These are phyloP conservation scores for Claviceps capensis DNA, from an alignment of 2,329 filamentous ascomycete genomes.

Conservation along the genomic window DNA sequence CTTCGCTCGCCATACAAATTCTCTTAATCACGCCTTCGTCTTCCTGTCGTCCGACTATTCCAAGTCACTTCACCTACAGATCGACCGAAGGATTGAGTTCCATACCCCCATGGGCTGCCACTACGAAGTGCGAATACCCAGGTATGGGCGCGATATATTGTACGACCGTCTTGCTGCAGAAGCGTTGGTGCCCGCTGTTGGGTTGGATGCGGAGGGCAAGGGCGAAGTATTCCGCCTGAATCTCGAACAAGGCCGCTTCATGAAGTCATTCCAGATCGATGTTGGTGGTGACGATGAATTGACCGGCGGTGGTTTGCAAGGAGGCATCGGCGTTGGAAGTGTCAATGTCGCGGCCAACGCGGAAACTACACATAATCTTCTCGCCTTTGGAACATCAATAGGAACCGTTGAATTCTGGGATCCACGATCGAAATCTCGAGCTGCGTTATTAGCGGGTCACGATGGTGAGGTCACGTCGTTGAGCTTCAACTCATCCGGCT, in stretches of 20 bases:
- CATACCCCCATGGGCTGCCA: constrained; percentile 82
- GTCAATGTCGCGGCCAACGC: constrained; percentile 83
- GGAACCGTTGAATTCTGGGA: constrained; percentile 99
- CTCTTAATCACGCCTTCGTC: constrained; percentile 81
- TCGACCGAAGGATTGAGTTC: constrained; percentile 82
- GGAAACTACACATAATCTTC: constrained; percentile 75
- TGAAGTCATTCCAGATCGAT: constrained; percentile 86
- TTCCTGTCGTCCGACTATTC: constrained; percentile 83
- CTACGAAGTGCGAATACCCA: constrained; percentile 76
- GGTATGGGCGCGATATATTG: constrained; percentile 80
- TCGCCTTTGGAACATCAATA: constrained; percentile 85
- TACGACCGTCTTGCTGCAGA: constrained; percentile 77
- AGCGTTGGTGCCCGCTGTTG: constrained; percentile 74
- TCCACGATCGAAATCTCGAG: constrained; percentile 65
- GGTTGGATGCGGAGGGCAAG: constrained; percentile 69
- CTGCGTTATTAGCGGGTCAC: constrained; percentile 59
- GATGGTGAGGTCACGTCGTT: constrained; percentile 72
- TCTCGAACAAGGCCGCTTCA: constrained; percentile 80
- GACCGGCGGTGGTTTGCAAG: constrained; percentile 66
- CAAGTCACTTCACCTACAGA: constrained; percentile 87
- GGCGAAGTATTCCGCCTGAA: constrained; percentile 92
- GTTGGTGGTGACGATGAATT: constrained; percentile 68
- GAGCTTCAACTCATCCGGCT: constrained; percentile 70
- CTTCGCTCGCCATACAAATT: constrained; percentile 80
- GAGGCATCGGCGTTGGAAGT: constrained; percentile 69